Evolutionary conservation across 495 filamentous ascomycete genomes (phyloP).

Genomic region (Apodospora peruviana): DNA sequence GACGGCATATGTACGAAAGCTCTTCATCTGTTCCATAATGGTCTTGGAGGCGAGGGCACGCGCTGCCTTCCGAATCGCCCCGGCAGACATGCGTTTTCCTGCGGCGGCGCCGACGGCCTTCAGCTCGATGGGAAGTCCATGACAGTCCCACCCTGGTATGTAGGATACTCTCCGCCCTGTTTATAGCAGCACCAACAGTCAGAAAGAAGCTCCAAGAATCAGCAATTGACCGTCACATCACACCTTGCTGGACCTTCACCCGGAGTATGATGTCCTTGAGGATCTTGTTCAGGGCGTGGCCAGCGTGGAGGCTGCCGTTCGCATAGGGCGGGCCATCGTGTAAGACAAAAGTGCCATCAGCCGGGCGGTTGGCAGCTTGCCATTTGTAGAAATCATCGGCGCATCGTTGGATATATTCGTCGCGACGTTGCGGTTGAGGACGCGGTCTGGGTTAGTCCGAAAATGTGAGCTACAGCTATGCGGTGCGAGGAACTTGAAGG

Average conservation of each 20-base stretch:
- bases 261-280: slow-evolving; percentile 90
- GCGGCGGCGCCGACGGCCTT: slow-evolving; percentile 70
- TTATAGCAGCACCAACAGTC: slow-evolving; percentile 1
- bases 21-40: slow-evolving; percentile 72
- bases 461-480: slow-evolving; percentile 17
- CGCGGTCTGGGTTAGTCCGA: slow-evolving; percentile 35
- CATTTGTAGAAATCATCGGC: slow-evolving; percentile 85
- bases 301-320: slow-evolving; percentile 88
- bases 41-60: slow-evolving; percentile 67
- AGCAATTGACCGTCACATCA: slow-evolving; percentile 1
- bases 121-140: slow-evolving; percentile 94
- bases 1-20: slow-evolving; percentile 76
- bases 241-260: slow-evolving; percentile 69
- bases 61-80: slow-evolving; percentile 63
- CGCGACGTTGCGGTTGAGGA: slow-evolving; percentile 37
- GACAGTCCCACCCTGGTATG: slow-evolving; percentile 96
- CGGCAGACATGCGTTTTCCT: slow-evolving; percentile 26
- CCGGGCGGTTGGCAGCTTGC: slow-evolving; percentile 60
- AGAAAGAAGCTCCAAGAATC: background rate
- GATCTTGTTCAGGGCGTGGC: slow-evolving; percentile 98
- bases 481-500: no score
- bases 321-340: slow-evolving; percentile 98
- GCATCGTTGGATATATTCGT: slow-evolving; percentile 67
- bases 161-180: slow-evolving; percentile 66
- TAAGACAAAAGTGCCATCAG: slow-evolving; percentile 62